phyloP scores from a whole-genome alignment of 176 grass and related monocot species.

The Stipa capillata region DNA sequence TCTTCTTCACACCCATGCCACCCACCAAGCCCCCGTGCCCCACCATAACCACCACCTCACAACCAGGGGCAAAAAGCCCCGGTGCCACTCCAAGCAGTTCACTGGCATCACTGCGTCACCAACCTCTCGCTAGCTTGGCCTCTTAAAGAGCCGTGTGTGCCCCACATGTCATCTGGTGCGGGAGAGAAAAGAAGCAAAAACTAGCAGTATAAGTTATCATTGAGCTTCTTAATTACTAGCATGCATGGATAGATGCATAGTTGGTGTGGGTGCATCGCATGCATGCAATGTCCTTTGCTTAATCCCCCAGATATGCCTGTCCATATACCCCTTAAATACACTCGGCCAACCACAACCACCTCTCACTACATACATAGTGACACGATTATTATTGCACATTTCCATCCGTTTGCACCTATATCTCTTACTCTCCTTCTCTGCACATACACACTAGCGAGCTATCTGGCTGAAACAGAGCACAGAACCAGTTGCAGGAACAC shows the following conservation, averaged over 20 bases:
- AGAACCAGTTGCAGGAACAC: background rate
- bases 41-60: constrained; percentile 3
- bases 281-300: background rate
- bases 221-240: background rate
- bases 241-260: background rate
- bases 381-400: constrained; percentile 4
- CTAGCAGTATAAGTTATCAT: background rate
- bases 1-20: background rate
- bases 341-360: constrained; percentile 11
- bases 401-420: background rate
- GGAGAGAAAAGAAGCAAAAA: background rate
- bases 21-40: background rate
- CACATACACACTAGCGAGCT: background rate
- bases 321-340: constrained; percentile 28
- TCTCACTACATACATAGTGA: background rate
- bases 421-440: too few species aligned
- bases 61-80: too few species aligned
- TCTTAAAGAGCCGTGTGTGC: too few species aligned
- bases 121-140: background rate
- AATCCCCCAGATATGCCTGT: background rate
- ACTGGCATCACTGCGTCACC: background rate
- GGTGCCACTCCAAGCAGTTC: background rate
- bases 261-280: too few species aligned
- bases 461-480: background rate
- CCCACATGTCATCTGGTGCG: background rate